These are phyloP conservation scores for Ensete glaucum DNA, from an alignment of 176 grass and related monocot genomes.

Conservation along the genomic window DNA sequence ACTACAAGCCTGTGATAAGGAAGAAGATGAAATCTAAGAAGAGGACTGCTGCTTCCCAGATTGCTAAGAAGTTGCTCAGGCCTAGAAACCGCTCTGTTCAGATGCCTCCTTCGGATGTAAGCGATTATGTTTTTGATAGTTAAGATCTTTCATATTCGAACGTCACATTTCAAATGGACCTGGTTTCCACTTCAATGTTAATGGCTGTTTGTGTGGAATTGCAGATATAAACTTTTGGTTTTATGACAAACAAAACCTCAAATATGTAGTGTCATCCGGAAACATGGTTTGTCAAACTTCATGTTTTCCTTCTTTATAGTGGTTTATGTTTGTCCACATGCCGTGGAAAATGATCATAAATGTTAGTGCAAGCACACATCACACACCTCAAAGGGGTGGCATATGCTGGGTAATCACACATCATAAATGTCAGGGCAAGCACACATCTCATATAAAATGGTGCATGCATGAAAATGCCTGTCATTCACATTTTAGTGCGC, in stretches of 20 bases:
- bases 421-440: no score
- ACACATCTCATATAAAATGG: no score
- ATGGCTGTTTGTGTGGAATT: neutral
- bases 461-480: no score
- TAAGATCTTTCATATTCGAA: neutral
- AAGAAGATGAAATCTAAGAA: slow-evolving; percentile 92
- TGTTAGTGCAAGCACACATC: no score
- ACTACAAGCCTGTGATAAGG: slow-evolving; percentile 61
- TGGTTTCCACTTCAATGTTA: neutral
- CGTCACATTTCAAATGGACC: neutral
- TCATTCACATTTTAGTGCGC: no score
- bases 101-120: slow-evolving; percentile 62
- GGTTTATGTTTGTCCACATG: neutral
- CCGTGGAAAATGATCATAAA: neutral
- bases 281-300: neutral
- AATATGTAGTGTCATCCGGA: no score
- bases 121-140: neutral
- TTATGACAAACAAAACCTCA: no score
- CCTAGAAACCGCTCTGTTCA: slow-evolving; percentile 36
- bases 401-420: no score
- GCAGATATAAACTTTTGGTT: neutral
- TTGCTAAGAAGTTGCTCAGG: slow-evolving; percentile 82
- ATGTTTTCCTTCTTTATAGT: neutral
- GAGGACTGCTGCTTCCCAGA: slow-evolving; percentile 76
- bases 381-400: no score